Percentiles rank a stretch among this genome's conserved stretches.
These are phyloP conservation scores for Fusarium sp. DNA, from an alignment of 2,329 filamentous ascomycete species.

Conservation along the genomic window DNA sequence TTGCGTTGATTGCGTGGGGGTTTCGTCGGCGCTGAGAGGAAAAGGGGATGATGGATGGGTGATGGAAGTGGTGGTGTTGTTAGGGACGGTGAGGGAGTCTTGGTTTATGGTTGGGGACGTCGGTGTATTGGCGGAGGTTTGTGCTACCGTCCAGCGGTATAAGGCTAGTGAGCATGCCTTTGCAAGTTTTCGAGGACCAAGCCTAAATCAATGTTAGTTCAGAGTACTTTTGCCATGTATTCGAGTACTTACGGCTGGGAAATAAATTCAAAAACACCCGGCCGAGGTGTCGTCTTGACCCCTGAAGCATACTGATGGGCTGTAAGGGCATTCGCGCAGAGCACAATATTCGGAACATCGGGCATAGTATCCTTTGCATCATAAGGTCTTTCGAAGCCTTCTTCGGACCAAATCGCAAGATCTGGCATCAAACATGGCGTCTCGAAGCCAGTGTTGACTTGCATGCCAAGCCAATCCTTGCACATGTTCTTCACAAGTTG, in stretches of 20 bases:
- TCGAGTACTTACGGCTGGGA: conserved; percentile 51
- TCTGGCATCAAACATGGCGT: conserved; percentile 38
- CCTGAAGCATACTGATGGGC: conserved; percentile 45
- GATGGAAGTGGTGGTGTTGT: not conserved
- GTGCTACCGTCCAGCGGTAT: conserved; percentile 42
- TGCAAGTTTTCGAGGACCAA: conserved; percentile 53
- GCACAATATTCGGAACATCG: conserved; percentile 45
- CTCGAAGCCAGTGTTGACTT: conserved; percentile 24
- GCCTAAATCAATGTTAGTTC: conserved; percentile 30
- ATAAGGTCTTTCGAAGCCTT: conserved; percentile 1
- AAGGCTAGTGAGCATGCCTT: conserved; percentile 47
- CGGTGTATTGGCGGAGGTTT: conserved; percentile 3
- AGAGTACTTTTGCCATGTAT: rapidly evolving
- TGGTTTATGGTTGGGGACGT: not conserved
- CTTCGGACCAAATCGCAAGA: conserved; percentile 42
- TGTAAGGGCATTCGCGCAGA: conserved; percentile 49
- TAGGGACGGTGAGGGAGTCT: not conserved
- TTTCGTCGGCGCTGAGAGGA: conserved; percentile 17
- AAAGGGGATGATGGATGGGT: conserved; percentile 9
- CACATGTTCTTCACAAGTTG: conserved; percentile 19
- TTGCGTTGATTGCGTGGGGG: not conserved
- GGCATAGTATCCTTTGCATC: not conserved
- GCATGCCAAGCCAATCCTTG: conserved; percentile 30
- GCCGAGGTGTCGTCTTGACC: conserved; percentile 22
- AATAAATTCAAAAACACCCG: conserved; percentile 51